These are phyloP conservation scores for Neurospora tetraspora DNA, from an alignment of 495 filamentous ascomycete genomes.

Conservation along the genomic window DNA sequence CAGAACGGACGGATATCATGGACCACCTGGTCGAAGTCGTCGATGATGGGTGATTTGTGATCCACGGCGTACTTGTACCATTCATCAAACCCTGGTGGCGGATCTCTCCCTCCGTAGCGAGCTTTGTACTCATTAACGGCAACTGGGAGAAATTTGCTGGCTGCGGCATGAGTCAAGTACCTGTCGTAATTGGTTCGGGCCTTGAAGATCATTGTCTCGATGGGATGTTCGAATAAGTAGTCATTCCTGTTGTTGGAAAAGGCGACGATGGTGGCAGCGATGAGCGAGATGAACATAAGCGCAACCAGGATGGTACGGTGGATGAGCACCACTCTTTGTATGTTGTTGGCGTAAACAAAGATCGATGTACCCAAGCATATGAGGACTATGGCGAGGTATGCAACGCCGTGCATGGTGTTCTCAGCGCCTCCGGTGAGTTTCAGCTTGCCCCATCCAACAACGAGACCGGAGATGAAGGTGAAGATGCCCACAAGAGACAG, in stretches of 20 bases:
- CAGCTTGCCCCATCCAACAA: conserved; percentile 16
- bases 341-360: conserved; percentile 31
- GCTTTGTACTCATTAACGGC: conserved; percentile 49
- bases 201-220: conserved; percentile 42
- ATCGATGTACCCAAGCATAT: conserved; percentile 28
- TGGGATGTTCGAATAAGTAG: conserved; percentile 30
- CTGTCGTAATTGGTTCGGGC: conserved; percentile 36
- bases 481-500: conserved; percentile 27
- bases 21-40: conserved; percentile 68
- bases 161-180: conserved; percentile 34
- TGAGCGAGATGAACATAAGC: conserved; percentile 18
- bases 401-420: conserved; percentile 19
- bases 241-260: conserved; percentile 7
- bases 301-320: conserved; percentile 28
- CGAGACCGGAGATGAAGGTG: conserved; percentile 26
- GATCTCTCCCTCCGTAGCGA: conserved; percentile 44
- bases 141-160: conserved; percentile 40
- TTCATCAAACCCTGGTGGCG: conserved; percentile 55
- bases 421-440: conserved; percentile 28
- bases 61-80: conserved; percentile 66
- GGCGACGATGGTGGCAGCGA: conserved; percentile 24
- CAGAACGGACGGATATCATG: conserved; percentile 64
- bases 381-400: conserved; percentile 18
- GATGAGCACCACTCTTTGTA: conserved; percentile 29
- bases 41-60: conserved; percentile 55